phyloP scores from a whole-genome alignment of 2,329 filamentous ascomycete genomes.

The Sporothrix pallida region DNA sequence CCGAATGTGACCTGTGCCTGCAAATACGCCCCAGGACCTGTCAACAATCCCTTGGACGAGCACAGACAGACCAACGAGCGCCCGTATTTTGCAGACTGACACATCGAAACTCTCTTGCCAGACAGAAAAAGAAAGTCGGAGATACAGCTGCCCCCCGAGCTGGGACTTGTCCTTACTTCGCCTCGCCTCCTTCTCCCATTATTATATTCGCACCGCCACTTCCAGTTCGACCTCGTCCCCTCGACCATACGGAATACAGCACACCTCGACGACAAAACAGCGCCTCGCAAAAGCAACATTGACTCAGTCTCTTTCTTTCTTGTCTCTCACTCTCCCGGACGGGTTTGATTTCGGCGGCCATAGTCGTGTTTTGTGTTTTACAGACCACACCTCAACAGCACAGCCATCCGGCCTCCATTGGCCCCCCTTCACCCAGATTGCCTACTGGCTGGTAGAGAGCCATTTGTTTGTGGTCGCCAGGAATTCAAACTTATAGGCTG shows the following conservation, averaged over 20 bases:
- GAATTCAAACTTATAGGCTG: not conserved
- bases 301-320: not conserved
- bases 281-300: not conserved
- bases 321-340: not conserved
- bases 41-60: constrained; percentile 1
- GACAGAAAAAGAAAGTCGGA: constrained; percentile 22
- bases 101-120: constrained; percentile 3
- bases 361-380: not conserved
- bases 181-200: not conserved
- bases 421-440: not conserved
- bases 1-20: constrained; percentile 24
- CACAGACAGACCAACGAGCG: not conserved
- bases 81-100: constrained; percentile 10
- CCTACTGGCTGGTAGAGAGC: constrained; percentile 6
- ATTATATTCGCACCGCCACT: constrained; percentile 18
- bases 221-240: not conserved
- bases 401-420: not conserved
- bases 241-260: too few relatives aligned
- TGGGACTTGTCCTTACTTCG: not conserved
- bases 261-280: not conserved
- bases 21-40: constrained; percentile 16
- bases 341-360: not conserved
- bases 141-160: constrained; percentile 27
- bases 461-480: constrained; percentile 1
- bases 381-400: not conserved